Conservation (phyloP, 1,284 basidiomycete species). For the Moesziomyces parantarcticus region DNA sequence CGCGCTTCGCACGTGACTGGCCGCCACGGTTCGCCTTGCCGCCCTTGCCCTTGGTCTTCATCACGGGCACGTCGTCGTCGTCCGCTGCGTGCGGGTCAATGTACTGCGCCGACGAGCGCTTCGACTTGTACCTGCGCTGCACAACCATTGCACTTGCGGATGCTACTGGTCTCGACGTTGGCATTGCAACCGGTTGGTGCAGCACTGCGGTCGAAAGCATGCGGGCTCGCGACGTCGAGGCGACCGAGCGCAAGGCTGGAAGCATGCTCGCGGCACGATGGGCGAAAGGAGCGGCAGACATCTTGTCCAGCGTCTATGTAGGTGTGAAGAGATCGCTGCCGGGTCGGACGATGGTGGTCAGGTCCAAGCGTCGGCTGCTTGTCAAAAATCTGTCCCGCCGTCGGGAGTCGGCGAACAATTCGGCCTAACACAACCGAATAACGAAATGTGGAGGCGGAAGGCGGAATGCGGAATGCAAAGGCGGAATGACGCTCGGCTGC, state of each 20-base stretch:
- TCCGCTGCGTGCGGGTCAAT: conserved; percentile 36
- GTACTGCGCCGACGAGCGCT: conserved; percentile 43
- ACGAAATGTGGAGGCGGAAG: not conserved
- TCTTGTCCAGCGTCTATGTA: too few species aligned
- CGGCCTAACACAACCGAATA: not conserved
- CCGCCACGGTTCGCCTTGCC: conserved; percentile 37
- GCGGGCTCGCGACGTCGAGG: conserved; percentile 10
- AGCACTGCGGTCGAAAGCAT: conserved; percentile 18
- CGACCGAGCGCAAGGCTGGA: conserved; percentile 8
- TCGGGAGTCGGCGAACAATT: not conserved
- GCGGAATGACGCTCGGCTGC: not conserved
- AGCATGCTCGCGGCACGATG: conserved; percentile 13
- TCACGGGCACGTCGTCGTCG: conserved; percentile 57
- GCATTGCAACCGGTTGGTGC: not conserved
- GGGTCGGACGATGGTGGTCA: not conserved
- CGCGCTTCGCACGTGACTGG: conserved; percentile 39
- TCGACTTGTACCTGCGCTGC: conserved; percentile 37
- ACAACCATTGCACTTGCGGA: not conserved
- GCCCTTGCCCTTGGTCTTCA: conserved; percentile 60
- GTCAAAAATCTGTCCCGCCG: not conserved
- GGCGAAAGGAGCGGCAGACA: conserved; percentile 1
- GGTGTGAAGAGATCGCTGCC: not conserved
- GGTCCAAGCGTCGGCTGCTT: not conserved
- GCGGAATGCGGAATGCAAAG: too few species aligned
- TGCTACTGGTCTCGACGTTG: not conserved